A percentile compares a stretch with the other conserved stretches of the same genome.
Evolutionary conservation across 2,329 filamentous ascomycete genomes (phyloP).

Genomic region (Chlorencoelia australis): DNA sequence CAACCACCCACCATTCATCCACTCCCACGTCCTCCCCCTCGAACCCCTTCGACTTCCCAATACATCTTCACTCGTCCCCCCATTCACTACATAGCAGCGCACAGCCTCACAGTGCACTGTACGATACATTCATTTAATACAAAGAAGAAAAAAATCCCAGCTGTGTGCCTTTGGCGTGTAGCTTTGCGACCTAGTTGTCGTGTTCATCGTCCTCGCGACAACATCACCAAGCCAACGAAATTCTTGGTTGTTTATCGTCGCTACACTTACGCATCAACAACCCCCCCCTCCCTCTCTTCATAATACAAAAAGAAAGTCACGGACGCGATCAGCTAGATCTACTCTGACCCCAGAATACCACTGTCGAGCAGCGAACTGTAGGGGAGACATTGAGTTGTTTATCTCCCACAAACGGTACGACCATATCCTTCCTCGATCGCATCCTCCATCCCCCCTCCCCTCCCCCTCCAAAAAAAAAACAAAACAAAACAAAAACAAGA

Average conservation of each 20-base stretch:
- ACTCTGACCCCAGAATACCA: conserved; percentile 3
- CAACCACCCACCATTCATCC: too few relatives aligned
- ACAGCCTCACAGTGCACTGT: conserved; percentile 2
- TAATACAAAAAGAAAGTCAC: background rate
- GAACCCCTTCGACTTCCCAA: too few relatives aligned
- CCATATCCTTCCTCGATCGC: conserved; percentile 14
- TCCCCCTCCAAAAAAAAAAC: too few relatives aligned
- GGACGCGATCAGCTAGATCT: background rate
- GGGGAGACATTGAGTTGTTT: conserved; percentile 98
- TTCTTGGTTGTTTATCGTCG: too few relatives aligned
- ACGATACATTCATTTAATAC: conserved; percentile 7
- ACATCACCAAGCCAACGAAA: too few relatives aligned
- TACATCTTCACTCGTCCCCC: too few relatives aligned
- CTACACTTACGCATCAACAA: too few relatives aligned
- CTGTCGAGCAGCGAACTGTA: conserved; percentile 38
- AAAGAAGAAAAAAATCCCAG: background rate
- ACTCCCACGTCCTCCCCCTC: too few relatives aligned
- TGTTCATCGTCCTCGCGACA: conserved; percentile 2
- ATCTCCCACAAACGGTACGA: conserved; percentile 71
- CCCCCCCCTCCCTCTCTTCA: background rate
- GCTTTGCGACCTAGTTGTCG: background rate
- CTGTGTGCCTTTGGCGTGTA: too few relatives aligned
- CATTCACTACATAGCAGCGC: too few relatives aligned
- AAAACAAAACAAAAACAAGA: conserved; percentile 9
- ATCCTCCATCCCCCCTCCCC: too few relatives aligned